Base-by-base conservation (phyloP, 2,329 filamentous ascomycete species). In the Penicillium sp. region DNA sequence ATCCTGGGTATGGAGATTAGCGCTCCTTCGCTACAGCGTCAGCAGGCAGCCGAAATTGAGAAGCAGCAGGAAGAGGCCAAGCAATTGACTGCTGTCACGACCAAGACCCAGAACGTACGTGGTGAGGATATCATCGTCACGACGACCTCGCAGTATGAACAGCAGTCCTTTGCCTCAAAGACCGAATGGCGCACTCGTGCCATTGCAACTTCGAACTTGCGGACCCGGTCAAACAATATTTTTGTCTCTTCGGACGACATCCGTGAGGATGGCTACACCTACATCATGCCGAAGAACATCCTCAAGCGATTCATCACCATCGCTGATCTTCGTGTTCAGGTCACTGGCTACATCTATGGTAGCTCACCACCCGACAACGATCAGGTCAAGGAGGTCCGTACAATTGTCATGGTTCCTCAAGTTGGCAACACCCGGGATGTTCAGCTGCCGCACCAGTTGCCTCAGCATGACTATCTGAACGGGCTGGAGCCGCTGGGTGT, bases 1-100 rank as follows among this genome's bases (percentile, higher is more conserved):
- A 99, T 99, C 69, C 80, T 99, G 64, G 95, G 95, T 84, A 99
- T 99, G 96, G 96, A 99, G 76, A 99, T 99, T 60, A 96, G 92
- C 60, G 96, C 95, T 31, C 95, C 95, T 25, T 98, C 94, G 1
- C 90, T 99, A 88, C 95, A 99, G 80, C 89, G 96, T 73, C 96
- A 99, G 78, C 95, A 98, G 78, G 95, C 95, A 17, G 94, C 95
- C 61, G 95, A 99, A 77, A 96, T 99, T 68, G 96, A 99, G 82
- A 97, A 97, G 84, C 95, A 98, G 78, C 92, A 98, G 75, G 89
- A 97, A 75, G 95, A 99, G 75, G 92, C 97, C 77, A 90, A 92
- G 73, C 95, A 99, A 74, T 84, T 99, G 69, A 99, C 95, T 34
- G 95, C 95, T 14, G 94, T 97, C 20, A 98, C 95, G 0, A 99